Conservation (phyloP, 225 moss, liverwort and hornwort species). For the Asterella californica region DNA sequence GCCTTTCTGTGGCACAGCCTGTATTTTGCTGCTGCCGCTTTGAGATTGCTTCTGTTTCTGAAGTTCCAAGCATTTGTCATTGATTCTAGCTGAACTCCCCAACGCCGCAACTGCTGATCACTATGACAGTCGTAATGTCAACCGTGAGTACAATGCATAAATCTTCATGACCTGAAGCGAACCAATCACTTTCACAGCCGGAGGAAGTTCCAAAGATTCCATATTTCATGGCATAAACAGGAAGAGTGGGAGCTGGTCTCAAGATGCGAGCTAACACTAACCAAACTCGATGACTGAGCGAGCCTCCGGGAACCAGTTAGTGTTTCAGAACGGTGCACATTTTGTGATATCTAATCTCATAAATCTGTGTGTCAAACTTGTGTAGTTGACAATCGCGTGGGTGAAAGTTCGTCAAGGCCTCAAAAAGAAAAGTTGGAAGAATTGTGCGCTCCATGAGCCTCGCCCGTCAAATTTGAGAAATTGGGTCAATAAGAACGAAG, state of each 20-base stretch:
- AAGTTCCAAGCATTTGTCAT: slow-evolving; percentile 91
- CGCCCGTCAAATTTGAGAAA: too few relatives aligned
- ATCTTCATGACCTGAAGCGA: neutral
- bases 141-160: neutral
- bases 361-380: too few relatives aligned
- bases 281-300: neutral
- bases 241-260: neutral
- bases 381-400: too few relatives aligned
- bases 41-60: slow-evolving; percentile 60
- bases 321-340: neutral
- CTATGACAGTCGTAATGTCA: slow-evolving; percentile 28
- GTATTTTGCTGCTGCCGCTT: slow-evolving; percentile 53
- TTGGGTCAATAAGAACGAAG: too few relatives aligned
- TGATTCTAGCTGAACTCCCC: slow-evolving; percentile 79
- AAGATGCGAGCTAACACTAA: too few relatives aligned
- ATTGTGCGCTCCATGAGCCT: too few relatives aligned
- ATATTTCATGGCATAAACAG: neutral
- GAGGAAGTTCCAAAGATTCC: neutral
- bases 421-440: too few relatives aligned
- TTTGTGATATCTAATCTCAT: too few relatives aligned
- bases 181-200: neutral
- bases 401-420: too few relatives aligned
- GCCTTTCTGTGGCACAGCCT: slow-evolving; percentile 42
- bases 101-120: slow-evolving; percentile 74
- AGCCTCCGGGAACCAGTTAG: neutral